These are phyloP conservation scores for Cryphonectria carpinicola DNA, from an alignment of 2,329 filamentous ascomycete species.

Conservation along the genomic window DNA sequence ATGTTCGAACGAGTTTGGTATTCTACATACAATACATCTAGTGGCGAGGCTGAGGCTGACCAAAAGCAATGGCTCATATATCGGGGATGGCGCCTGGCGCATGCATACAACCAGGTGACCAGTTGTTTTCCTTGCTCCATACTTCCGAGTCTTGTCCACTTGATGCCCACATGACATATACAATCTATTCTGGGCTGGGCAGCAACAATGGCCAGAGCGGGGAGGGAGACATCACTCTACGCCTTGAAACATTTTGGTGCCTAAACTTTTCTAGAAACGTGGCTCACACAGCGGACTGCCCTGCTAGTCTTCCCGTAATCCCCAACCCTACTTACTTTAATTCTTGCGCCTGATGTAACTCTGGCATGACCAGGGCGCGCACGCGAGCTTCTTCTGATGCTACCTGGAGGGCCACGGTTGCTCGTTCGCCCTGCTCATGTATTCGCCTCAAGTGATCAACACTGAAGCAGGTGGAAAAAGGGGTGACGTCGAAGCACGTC, in stretches of 20 bases:
- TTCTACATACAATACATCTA: not conserved
- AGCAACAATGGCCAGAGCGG: not conserved
- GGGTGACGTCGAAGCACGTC: not conserved
- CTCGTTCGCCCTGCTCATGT: not conserved
- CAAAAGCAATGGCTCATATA: not conserved
- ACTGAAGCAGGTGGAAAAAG: not conserved
- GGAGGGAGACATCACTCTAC: not conserved
- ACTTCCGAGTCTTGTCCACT: not conserved
- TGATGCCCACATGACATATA: not conserved
- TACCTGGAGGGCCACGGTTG: not conserved
- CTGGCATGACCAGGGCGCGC: not conserved
- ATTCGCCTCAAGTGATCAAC: not conserved
- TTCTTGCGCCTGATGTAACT: not conserved
- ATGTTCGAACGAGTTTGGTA: not conserved
- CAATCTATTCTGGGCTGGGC: conserved; percentile 3
- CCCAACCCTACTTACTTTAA: not conserved
- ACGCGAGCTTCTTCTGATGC: not conserved
- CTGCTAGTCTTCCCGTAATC: conserved; percentile 3
- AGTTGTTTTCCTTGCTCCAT: not conserved
- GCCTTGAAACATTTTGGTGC: conserved; percentile 4
- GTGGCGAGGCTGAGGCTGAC: not conserved
- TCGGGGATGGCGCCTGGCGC: not conserved
- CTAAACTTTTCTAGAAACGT: not conserved
- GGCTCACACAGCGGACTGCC: conserved; percentile 4
- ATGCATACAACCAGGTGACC: not conserved